A percentile compares a stretch with the other conserved stretches of the same genome.
phyloP scores from a whole-genome alignment of 73 alveolate genomes.

The Symbiodinium natans region DNA sequence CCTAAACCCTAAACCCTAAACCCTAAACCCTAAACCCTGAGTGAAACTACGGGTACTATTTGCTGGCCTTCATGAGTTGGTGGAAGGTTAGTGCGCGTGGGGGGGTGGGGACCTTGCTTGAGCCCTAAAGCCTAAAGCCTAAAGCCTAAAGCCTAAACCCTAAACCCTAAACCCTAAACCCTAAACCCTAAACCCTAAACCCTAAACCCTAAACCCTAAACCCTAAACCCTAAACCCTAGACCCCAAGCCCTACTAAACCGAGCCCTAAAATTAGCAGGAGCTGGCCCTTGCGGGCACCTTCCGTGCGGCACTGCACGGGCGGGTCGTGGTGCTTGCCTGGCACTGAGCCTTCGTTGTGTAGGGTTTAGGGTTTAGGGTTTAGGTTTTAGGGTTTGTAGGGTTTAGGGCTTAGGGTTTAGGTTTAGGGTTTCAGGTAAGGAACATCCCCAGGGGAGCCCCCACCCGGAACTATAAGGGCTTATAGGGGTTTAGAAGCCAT shows the following conservation, averaged over 20 bases:
- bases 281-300: constrained; percentile 93
- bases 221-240: neutral
- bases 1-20: neutral
- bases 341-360: neutral
- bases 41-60: too few species aligned
- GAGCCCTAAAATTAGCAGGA: constrained; percentile 30
- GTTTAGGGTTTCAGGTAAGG: neutral
- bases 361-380: neutral
- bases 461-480: too few species aligned
- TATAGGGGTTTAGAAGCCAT: too few species aligned
- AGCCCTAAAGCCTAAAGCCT: too few species aligned
- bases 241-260: neutral
- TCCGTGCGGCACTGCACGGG: constrained; percentile 85
- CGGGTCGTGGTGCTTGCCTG: constrained; percentile 64
- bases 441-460: too few species aligned
- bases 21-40: neutral
- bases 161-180: neutral
- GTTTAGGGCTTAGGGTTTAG: neutral
- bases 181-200: neutral
- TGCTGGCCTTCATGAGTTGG: too few species aligned
- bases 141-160: too few species aligned
- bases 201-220: neutral
- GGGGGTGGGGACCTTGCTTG: too few species aligned
- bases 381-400: neutral
- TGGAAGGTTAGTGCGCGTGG: too few species aligned